Conservation (phyloP, 352 stramenopile genomes). For the Globisporangium cylindrosporum region DNA sequence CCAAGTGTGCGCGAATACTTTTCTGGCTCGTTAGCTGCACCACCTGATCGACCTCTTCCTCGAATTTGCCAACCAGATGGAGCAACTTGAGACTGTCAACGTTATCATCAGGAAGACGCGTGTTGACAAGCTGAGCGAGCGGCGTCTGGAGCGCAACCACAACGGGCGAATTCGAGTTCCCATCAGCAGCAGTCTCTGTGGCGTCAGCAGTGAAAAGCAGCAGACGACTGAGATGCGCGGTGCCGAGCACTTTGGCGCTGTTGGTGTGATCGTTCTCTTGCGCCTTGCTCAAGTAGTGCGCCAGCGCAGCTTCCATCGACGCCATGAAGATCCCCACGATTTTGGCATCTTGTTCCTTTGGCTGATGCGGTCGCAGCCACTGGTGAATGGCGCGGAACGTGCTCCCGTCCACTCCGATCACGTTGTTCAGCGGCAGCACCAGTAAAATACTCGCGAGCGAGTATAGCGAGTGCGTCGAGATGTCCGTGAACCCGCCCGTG, state of each 20-base stretch:
- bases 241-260: slow-evolving; percentile 13
- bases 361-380: slow-evolving; percentile 25
- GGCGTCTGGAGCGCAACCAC: background rate
- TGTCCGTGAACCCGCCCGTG: slow-evolving; percentile 50
- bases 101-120: slow-evolving; percentile 7
- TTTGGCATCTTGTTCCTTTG: background rate
- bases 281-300: slow-evolving; percentile 17
- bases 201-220: slow-evolving; percentile 42
- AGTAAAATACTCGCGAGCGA: slow-evolving; percentile 42
- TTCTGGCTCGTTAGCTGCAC: background rate
- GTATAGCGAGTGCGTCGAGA: slow-evolving; percentile 30
- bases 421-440: slow-evolving; percentile 44
- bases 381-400: slow-evolving; percentile 25
- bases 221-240: slow-evolving; percentile 37
- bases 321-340: slow-evolving; percentile 1
- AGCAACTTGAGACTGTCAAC: slow-evolving; percentile 30
- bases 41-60: slow-evolving; percentile 29
- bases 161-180: slow-evolving; percentile 11
- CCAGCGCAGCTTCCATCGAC: slow-evolving; percentile 20
- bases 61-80: slow-evolving; percentile 36
- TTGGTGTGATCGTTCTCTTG: background rate
- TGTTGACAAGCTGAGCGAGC: slow-evolving; percentile 3
- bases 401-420: slow-evolving; percentile 28
- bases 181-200: background rate
- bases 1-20: background rate